These are phyloP conservation scores for Aspergillus candidus DNA, from an alignment of 2,329 filamentous ascomycete genomes.

Conservation along the genomic window DNA sequence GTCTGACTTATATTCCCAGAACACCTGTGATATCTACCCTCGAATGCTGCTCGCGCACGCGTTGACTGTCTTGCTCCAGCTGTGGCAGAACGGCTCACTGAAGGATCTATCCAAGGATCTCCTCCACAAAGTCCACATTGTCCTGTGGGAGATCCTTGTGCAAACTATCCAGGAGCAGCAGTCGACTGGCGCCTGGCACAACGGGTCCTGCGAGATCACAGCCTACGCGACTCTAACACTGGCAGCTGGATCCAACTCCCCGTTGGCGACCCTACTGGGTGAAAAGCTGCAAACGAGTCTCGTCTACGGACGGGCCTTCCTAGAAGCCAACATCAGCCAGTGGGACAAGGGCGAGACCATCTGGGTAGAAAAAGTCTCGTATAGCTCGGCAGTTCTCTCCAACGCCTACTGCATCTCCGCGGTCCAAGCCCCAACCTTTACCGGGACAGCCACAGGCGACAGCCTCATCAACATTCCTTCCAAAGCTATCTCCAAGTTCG, in stretches of 20 bases:
- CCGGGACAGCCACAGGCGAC: conserved; percentile 7
- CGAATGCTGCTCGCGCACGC: conserved; percentile 17
- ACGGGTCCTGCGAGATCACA: conserved; percentile 14
- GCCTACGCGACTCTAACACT: conserved; percentile 15
- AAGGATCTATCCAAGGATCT: conserved; percentile 1
- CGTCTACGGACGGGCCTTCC: neutral
- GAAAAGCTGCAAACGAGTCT: neutral
- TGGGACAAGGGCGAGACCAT: conserved; percentile 9
- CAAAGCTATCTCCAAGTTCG: neutral
- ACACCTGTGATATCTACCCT: conserved; percentile 8
- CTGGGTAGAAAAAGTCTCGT: conserved; percentile 21
- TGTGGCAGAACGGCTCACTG: conserved; percentile 6
- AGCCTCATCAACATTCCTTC: neutral
- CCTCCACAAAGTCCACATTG: conserved; percentile 5
- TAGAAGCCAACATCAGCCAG: neutral
- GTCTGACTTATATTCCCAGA: too few species aligned
- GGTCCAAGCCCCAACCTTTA: conserved; percentile 11
- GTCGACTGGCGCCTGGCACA: conserved; percentile 14
- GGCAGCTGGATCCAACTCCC: conserved; percentile 1
- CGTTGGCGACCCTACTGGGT: neutral
- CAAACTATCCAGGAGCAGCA: conserved; percentile 7
- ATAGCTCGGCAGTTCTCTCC: conserved; percentile 14
- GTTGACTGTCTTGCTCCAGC: conserved; percentile 6
- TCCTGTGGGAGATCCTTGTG: conserved; percentile 3
- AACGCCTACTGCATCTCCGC: conserved; percentile 26